Evolutionary conservation across 1,284 basidiomycete species (phyloP).

Genomic region (Anthracocystis setariae): DNA sequence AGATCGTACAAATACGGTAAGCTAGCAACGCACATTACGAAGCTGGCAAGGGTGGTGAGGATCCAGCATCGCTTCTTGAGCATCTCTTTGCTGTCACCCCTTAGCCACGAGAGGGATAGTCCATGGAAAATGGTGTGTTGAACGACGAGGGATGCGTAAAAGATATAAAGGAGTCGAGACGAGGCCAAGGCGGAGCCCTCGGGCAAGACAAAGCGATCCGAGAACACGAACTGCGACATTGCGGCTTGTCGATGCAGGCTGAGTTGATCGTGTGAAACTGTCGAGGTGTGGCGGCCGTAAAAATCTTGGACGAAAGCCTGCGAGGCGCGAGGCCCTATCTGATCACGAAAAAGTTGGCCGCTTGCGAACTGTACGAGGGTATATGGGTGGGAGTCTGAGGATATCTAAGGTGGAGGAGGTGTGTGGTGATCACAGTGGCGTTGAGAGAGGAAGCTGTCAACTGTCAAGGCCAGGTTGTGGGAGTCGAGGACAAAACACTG

Average conservation of each 20-base stretch:
- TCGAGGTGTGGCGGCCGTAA: background rate
- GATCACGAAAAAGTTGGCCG: too few species aligned
- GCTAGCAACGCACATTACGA: conserved; percentile 58
- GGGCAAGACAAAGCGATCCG: conserved; percentile 41
- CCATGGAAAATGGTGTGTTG: conserved; percentile 60
- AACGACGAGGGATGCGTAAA: conserved; percentile 52
- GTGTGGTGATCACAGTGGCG: too few species aligned
- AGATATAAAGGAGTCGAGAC: conserved; percentile 36
- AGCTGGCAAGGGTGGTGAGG: conserved; percentile 62
- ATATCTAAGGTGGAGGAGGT: too few species aligned
- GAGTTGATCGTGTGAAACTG: background rate
- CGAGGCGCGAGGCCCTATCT: too few species aligned
- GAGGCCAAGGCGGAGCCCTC: conserved; percentile 29
- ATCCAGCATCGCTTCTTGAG: conserved; percentile 66
- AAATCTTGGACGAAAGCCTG: background rate
- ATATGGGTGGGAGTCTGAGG: too few species aligned
- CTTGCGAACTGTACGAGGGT: too few species aligned
- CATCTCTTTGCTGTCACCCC: conserved; percentile 49
- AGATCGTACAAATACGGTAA: conserved; percentile 62
- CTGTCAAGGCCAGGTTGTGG: too few species aligned
- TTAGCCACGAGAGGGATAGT: conserved; percentile 49
- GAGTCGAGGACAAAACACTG: too few species aligned
- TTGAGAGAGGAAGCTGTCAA: too few species aligned
- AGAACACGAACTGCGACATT: conserved; percentile 44
- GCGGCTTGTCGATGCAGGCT: background rate